Base-by-base conservation (phyloP, 257 asterid species). In the Phtheirospermum japonicum region DNA sequence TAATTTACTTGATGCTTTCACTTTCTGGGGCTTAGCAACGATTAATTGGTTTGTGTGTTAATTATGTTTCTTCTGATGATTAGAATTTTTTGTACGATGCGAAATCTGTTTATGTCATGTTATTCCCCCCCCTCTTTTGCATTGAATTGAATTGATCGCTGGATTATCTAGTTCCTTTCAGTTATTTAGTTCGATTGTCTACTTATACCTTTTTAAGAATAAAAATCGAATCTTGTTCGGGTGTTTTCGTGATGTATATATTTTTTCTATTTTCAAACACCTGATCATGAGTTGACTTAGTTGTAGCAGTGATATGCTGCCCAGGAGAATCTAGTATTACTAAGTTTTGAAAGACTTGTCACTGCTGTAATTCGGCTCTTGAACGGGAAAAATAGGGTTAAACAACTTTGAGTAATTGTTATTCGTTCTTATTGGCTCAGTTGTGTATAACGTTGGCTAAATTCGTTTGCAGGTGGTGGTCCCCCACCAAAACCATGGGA, bases 401-500 rank as follows among this genome's bases (percentile, higher is more conserved):
- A n/a, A n/a, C n/a, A n/a, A n/a, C n/a, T n/a, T n/a, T 23, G 28
- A 19, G 10, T 63, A 3, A 16, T 14, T 57, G 7, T 20, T 45
- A 2, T 57, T 48, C 13, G 42, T 33, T 53, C 17, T 23, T 36
- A 18, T 36, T 39, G 31, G 26, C 49, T 46, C 17, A 55, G 13
- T 16, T 23, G 66, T 63, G 62, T 46, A 20, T 57, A 36, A 55
- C 46, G 66, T 54, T 56, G 65, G 49, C 40, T 59, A 13, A 65
- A 46, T 66, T 67, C 5, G 2, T 28, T 34, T 39, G 71, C 84
- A 79, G 97, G 85, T 59, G 76, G 74, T 67, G 66, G 73, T 54
- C 74, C 95, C 65, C 95, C 94, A 5, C 83, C 83, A 39, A 92
- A 92, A 77, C 99, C 99, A 13, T 92, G 99, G 99, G 99, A 92